Conservation (phyloP, 148 eudicot species). For the Rhododendron mucronatum region DNA sequence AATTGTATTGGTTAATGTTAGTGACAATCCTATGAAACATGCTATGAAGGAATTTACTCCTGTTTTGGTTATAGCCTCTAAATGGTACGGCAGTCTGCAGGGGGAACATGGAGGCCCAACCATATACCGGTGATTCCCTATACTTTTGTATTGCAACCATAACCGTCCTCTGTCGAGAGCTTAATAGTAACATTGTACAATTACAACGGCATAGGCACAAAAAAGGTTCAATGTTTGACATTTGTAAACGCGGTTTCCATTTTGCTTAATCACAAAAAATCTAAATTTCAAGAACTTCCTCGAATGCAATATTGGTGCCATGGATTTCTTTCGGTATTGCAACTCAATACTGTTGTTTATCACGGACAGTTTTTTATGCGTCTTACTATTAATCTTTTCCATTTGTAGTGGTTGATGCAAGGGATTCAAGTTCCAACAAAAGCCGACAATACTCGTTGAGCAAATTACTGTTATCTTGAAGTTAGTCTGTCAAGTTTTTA, state of each 20-base stretch:
- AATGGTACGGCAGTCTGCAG: too few species aligned
- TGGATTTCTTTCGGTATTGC: background rate
- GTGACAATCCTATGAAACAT: too few species aligned
- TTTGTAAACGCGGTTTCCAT: background rate
- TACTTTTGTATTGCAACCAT: too few species aligned
- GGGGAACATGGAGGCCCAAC: background rate
- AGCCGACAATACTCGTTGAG: background rate
- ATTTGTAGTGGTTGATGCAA: background rate
- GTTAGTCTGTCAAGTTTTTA: too few species aligned
- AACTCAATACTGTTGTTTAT: background rate
- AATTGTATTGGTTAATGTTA: background rate
- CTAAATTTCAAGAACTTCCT: background rate
- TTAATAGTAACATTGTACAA: too few species aligned
- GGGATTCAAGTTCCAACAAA: background rate
- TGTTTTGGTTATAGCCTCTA: too few species aligned
- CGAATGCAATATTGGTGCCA: background rate
- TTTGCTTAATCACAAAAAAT: background rate
- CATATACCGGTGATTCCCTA: background rate
- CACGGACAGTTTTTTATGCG: background rate
- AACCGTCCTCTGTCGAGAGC: too few species aligned
- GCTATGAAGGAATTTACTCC: too few species aligned
- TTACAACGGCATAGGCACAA: too few species aligned
- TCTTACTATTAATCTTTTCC: background rate
- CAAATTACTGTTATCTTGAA: too few species aligned
- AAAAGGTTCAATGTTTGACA: background rate